Conservation (phyloP, 495 filamentous ascomycete species). For the Venustampulla echinocandica region DNA sequence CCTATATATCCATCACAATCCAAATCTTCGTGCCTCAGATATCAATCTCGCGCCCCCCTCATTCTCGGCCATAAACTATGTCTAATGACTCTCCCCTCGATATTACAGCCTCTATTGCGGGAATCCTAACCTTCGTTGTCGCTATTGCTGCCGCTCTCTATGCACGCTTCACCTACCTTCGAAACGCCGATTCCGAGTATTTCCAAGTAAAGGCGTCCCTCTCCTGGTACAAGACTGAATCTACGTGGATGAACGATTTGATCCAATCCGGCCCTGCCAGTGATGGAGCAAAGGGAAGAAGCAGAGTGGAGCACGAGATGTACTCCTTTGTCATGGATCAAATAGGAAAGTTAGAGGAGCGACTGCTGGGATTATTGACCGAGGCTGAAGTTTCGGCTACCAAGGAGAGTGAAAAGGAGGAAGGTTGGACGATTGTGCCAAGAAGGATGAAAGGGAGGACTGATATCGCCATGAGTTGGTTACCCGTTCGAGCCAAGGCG, state of each 20-base stretch:
- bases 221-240: constrained; percentile 33
- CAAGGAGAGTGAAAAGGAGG: constrained; percentile 6
- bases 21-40: too few species aligned
- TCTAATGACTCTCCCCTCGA: constrained; percentile 22
- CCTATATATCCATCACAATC: too few species aligned
- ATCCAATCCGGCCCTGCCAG: constrained; percentile 14
- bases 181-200: constrained; percentile 30
- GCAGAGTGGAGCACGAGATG: constrained; percentile 25
- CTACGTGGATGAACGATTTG: constrained; percentile 26
- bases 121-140: constrained; percentile 32
- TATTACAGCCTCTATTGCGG: constrained; percentile 27
- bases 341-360: constrained; percentile 25
- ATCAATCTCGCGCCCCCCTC: too few species aligned
- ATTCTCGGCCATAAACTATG: too few species aligned
- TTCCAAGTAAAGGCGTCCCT: constrained; percentile 30
- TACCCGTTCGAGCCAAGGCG: constrained; percentile 26
- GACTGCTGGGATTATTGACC: constrained; percentile 26
- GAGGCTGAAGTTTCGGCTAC: constrained; percentile 21
- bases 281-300: background rate
- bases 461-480: constrained; percentile 27
- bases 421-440: constrained; percentile 25
- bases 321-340: constrained; percentile 30
- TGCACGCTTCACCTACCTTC: constrained; percentile 27
- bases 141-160: constrained; percentile 28
- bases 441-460: constrained; percentile 21